Base-by-base conservation (phyloP, 2,329 filamentous ascomycete species). In the Aotearoamyces nothofagi region DNA sequence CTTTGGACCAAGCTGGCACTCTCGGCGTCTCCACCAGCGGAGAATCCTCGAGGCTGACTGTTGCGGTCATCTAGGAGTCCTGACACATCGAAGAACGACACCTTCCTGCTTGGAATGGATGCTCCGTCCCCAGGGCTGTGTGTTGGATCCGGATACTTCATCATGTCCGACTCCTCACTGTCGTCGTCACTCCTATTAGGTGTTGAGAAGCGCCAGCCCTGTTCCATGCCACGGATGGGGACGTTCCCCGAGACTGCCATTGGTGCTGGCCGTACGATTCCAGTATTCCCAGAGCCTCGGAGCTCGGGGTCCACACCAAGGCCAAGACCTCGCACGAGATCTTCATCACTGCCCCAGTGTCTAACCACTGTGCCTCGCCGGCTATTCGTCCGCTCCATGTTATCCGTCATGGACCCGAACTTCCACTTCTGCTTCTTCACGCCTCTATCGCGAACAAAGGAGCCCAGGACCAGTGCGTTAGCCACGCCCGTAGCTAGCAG, bases 261-360 rank as follows among this genome's bases (percentile, higher is more conserved):
- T 2, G 48, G 47, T 3, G 47, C 45, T 15, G 47, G 46, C 28
- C 47, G 35, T 5, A 24, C 28, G 9, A 24, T 11, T 34, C 31
- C 2, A 34, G 26, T 10, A 32, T 33, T 1, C 31, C 39, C 19
- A n/a, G 19, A n/a, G 8, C 58, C 54, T 17, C 63, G 59, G 11
- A 74, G 46, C 31, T 65, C 58, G 1, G 60, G 60, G 22, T 66
- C 58, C 3, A 72, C 63, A 9, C 78, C 69, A 22, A 87, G 69
- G 5, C 87, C 86, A 3, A 93, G 45, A 35, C 76, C 80, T 28
- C 78, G 64, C 4, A 92, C 83, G 1, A 96, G 66, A 47, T 96
- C 83, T 46, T 92, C 84, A 43, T 96, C 87, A 41, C 83, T 93
- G 24, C 82, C 84, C 75, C 80, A 87, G 32, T 80, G 70, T 27